phyloP scores from a whole-genome alignment of 306 rosid genomes.

The Ammopiptanthus mongolicus region DNA sequence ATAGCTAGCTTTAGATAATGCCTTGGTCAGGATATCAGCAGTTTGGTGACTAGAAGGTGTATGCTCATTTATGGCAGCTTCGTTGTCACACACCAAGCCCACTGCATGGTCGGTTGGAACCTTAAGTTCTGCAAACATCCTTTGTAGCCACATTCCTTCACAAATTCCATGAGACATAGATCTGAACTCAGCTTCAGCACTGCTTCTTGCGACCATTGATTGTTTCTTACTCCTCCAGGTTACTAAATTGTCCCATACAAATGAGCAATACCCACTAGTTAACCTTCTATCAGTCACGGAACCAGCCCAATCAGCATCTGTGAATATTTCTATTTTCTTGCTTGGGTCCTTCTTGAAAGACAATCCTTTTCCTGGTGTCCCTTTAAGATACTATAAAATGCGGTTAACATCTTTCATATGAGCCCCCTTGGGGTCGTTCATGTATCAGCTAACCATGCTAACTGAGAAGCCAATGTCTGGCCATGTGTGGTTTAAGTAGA shows the following conservation, averaged over 20 bases:
- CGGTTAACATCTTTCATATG: background rate
- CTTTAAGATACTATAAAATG: too few relatives aligned
- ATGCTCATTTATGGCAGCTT: too few relatives aligned
- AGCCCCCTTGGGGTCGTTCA: background rate
- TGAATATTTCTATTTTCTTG: background rate
- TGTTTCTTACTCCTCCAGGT: background rate
- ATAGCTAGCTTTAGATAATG: too few relatives aligned
- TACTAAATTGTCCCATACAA: background rate
- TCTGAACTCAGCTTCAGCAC: background rate
- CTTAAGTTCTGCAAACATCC: background rate
- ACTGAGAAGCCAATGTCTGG: background rate
- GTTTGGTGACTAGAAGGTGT: too few relatives aligned
- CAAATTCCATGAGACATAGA: background rate
- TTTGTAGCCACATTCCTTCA: background rate
- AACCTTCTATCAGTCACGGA: too few relatives aligned
- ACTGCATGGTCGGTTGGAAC: too few relatives aligned
- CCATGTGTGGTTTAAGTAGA: background rate
- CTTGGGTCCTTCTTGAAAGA: background rate
- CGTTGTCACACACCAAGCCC: too few relatives aligned
- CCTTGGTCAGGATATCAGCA: too few relatives aligned
- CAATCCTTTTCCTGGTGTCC: background rate
- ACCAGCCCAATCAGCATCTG: too few relatives aligned
- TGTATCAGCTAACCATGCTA: background rate
- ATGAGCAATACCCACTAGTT: background rate
- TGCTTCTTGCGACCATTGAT: background rate